Percentiles rank a stretch among this genome's conserved stretches.
These are phyloP conservation scores for Lichtheimia hyalospora DNA, from an alignment of 371 early-diverging fungal species.

Conservation along the genomic window DNA sequence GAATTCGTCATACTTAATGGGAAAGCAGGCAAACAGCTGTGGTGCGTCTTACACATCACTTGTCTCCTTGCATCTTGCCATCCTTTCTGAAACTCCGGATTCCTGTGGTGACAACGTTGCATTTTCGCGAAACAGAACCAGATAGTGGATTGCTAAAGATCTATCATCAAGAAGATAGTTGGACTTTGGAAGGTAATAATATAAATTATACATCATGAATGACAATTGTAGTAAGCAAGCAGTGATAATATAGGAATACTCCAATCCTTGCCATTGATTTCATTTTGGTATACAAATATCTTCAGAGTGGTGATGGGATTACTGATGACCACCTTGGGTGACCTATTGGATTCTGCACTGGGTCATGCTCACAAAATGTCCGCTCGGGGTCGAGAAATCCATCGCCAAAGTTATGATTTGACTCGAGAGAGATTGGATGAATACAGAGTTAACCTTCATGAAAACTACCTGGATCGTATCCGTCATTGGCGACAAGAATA, in stretches of 20 bases:
- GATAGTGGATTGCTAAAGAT: conserved; percentile 43
- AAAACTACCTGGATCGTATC: conserved; percentile 37
- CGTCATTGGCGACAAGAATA: conserved; percentile 31
- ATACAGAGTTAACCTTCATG: conserved; percentile 38
- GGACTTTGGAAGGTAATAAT: conserved; percentile 46
- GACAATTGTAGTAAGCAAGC: background rate
- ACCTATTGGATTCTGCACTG: conserved; percentile 55
- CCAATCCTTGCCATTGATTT: conserved; percentile 59
- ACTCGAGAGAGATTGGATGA: conserved; percentile 41
- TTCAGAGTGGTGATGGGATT: conserved; percentile 58
- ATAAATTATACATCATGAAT: background rate
- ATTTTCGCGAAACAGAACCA: conserved; percentile 40
- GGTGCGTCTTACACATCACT: conserved; percentile 40
- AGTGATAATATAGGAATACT: conserved; percentile 38
- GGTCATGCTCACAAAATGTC: conserved; percentile 45
- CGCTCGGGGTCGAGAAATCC: conserved; percentile 37
- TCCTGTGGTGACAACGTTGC: conserved; percentile 47
- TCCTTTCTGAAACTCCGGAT: conserved; percentile 39
- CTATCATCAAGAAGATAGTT: conserved; percentile 52
- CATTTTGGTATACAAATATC: conserved; percentile 67
- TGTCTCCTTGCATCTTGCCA: conserved; percentile 51
- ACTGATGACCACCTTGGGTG: conserved; percentile 55
- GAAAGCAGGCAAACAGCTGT: conserved; percentile 41
- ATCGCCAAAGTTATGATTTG: conserved; percentile 36
- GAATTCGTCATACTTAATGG: background rate